Percentiles rank a stretch among this genome's conserved stretches.
Evolutionary conservation across 805 yeast species (phyloP).

Genomic region (Candida rishiriensis): DNA sequence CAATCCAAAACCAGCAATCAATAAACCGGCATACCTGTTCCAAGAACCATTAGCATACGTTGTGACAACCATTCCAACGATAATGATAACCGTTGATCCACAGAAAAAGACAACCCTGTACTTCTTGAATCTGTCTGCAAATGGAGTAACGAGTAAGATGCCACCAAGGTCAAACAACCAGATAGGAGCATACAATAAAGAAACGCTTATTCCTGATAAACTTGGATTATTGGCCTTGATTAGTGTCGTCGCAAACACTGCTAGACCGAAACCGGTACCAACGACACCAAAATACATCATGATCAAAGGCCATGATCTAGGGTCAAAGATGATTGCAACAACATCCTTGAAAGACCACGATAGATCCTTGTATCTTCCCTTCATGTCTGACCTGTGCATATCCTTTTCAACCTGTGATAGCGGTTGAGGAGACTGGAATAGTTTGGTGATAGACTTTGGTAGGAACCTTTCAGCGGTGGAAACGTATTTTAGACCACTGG

Average conservation of each 20-base stretch:
- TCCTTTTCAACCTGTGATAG: slow-evolving; percentile 47
- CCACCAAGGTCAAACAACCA: slow-evolving; percentile 84
- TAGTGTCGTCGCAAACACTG: slow-evolving; percentile 79
- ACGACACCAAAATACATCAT: slow-evolving; percentile 92
- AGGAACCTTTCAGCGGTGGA: slow-evolving; percentile 17
- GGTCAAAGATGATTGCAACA: slow-evolving; percentile 48
- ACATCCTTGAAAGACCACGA: slow-evolving; percentile 63
- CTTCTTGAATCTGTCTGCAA: slow-evolving; percentile 65
- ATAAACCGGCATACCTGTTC: slow-evolving; percentile 75
- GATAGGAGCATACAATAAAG: slow-evolving; percentile 80
- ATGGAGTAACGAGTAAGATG: slow-evolving; percentile 69
- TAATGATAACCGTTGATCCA: slow-evolving; percentile 59
- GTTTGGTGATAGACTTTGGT: slow-evolving; percentile 15
- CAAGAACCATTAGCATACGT: slow-evolving; percentile 72
- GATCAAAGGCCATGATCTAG: slow-evolving; percentile 72
- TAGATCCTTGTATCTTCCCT: slow-evolving; percentile 39
- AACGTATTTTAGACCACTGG: slow-evolving; percentile 5
- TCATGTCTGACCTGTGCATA: slow-evolving; percentile 60
- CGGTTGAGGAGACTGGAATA: slow-evolving; percentile 35
- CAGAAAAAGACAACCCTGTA: slow-evolving; percentile 61
- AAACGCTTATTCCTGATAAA: slow-evolving; percentile 61
- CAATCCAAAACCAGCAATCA: slow-evolving; percentile 80
- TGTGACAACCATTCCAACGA: slow-evolving; percentile 68
- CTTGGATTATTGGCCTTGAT: slow-evolving; percentile 60
- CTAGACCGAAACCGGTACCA: slow-evolving; percentile 85